phyloP scores from a whole-genome alignment of 306 rosid genomes.

The Sphenostylis stenocarpa region DNA sequence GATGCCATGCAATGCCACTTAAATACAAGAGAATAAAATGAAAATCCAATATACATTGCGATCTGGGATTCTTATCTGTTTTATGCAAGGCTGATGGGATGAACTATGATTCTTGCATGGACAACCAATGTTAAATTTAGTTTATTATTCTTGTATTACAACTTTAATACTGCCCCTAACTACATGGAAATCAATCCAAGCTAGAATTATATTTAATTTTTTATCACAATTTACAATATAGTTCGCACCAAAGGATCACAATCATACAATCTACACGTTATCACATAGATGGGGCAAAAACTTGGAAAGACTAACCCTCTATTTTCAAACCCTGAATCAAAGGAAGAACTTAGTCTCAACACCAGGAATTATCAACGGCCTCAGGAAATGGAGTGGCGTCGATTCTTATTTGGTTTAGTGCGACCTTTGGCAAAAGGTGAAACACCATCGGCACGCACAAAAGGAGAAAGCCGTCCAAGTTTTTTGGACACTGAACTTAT shows the following conservation, averaged over 20 bases:
- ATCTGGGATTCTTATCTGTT: not conserved
- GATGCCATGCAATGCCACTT: not conserved
- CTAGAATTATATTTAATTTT: constrained; percentile 29
- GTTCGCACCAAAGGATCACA: constrained; percentile 32
- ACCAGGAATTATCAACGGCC: constrained; percentile 17
- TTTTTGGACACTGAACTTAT: constrained; percentile 67
- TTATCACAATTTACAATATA: constrained; percentile 35
- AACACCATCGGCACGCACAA: constrained; percentile 64
- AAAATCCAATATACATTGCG: not conserved
- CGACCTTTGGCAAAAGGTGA: constrained; percentile 48
- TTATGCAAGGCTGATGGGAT: not conserved
- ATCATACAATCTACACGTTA: constrained; percentile 41
- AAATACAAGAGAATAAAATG: not conserved
- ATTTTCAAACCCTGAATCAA: constrained; percentile 26
- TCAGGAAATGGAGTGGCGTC: constrained; percentile 92
- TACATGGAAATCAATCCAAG: constrained; percentile 27
- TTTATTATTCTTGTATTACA: not conserved
- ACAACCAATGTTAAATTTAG: not conserved
- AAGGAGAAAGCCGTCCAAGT: constrained; percentile 73
- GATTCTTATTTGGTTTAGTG: constrained; percentile 59
- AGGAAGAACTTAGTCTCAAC: constrained; percentile 29
- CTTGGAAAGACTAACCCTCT: constrained; percentile 23
- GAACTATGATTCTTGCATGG: not conserved
- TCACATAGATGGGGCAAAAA: constrained; percentile 31
- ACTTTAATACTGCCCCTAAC: not conserved